phyloP scores from a whole-genome alignment of 257 asterid species.

The Phtheirospermum japonicum region DNA sequence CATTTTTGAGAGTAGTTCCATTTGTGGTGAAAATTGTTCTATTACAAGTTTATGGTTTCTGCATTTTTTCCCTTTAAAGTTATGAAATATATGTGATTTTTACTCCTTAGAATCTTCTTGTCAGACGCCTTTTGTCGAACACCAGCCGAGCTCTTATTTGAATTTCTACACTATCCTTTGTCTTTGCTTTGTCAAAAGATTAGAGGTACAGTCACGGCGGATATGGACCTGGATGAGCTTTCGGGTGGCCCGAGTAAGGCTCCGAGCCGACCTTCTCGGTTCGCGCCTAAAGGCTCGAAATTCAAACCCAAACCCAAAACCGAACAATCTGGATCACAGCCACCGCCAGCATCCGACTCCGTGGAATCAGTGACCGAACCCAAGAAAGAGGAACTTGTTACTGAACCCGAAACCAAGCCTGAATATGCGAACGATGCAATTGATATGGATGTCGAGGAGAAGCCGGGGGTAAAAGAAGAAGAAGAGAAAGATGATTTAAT shows the following conservation, averaged over 20 bases:
- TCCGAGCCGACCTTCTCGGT: conserved; percentile 43
- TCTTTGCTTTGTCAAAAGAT: background rate
- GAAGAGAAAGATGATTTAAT: conserved; percentile 36
- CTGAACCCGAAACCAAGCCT: conserved; percentile 31
- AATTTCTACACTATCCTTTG: background rate
- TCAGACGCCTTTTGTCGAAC: conserved; percentile 16
- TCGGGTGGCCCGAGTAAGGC: conserved; percentile 34
- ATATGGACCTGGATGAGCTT: conserved; percentile 57
- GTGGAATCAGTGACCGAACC: conserved; percentile 20
- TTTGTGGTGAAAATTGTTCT: no score
- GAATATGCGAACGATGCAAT: conserved; percentile 25
- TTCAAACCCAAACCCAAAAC: conserved; percentile 40
- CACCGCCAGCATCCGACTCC: conserved; percentile 25
- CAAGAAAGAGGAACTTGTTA: conserved; percentile 41
- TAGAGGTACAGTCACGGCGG: conserved; percentile 36
- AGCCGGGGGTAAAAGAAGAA: conserved; percentile 34
- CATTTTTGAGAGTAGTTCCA: no score
- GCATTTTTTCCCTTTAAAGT: no score
- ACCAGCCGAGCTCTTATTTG: background rate
- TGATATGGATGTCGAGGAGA: conserved; percentile 45
- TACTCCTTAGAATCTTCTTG: no score
- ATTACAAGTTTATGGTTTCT: no score
- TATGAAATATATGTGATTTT: no score
- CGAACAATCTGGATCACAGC: conserved; percentile 29
- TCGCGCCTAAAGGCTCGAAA: conserved; percentile 69